These are phyloP conservation scores for Podospora australis DNA, from an alignment of 495 filamentous ascomycete genomes.

Conservation along the genomic window DNA sequence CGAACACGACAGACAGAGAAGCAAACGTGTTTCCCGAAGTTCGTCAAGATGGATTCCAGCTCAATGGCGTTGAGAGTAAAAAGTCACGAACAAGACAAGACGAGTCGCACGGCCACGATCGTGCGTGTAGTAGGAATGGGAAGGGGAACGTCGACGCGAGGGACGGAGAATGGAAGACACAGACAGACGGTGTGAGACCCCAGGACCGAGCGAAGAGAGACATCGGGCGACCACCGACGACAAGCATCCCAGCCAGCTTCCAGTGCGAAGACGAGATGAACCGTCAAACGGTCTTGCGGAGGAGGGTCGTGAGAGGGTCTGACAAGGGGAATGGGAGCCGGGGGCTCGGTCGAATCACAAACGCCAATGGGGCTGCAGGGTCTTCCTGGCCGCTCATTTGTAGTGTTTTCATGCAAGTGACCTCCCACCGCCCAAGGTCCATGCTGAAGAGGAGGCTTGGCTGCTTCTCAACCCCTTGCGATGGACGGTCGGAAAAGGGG, in stretches of 20 bases:
- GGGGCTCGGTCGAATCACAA: conserved; percentile 26
- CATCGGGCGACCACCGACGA: conserved; percentile 7
- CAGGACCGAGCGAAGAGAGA: no score
- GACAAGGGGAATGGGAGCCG: conserved; percentile 15
- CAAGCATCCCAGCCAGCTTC: conserved; percentile 8
- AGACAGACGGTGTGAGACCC: conserved; percentile 1
- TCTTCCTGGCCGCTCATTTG: conserved; percentile 13
- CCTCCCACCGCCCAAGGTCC: conserved; percentile 13
- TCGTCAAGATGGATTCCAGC: no score
- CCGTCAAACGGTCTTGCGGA: conserved; percentile 11
- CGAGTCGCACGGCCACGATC: neutral
- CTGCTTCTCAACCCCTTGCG: conserved; percentile 16
- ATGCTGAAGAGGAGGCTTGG: conserved; percentile 4
- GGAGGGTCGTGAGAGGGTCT: conserved; percentile 6
- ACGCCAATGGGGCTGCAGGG: conserved; percentile 14
- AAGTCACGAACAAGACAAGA: neutral
- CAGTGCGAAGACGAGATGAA: conserved; percentile 22
- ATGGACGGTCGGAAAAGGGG: conserved; percentile 21
- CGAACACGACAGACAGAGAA: no score
- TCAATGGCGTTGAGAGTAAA: no score
- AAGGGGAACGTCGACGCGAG: conserved; percentile 8
- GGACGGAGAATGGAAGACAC: conserved; percentile 7
- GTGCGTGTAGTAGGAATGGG: conserved; percentile 5
- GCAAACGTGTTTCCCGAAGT: no score
- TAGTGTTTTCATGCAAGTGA: conserved; percentile 15